A percentile compares a stretch with the other conserved stretches of the same genome.
phyloP scores from a whole-genome alignment of 2,329 filamentous ascomycete species.

The Aspergillus quadricinctus region DNA sequence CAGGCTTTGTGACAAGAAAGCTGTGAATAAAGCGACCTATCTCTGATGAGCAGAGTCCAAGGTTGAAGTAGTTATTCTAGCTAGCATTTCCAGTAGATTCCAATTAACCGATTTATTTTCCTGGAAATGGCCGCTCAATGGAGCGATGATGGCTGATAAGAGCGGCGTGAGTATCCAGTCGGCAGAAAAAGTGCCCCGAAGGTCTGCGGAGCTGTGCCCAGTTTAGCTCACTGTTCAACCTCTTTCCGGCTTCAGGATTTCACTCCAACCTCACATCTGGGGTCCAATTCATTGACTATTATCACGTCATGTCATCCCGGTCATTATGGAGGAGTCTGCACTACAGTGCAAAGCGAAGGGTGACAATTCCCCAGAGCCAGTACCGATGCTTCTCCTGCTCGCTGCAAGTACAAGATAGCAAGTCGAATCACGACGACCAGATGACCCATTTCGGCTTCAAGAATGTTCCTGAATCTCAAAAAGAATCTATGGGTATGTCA shows the following conservation, averaged over 20 bases:
- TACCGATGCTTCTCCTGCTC: constrained; percentile 52
- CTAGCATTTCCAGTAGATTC: background rate
- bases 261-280: background rate
- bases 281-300: background rate
- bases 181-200: constrained; percentile 2
- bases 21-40: background rate
- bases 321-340: constrained; percentile 35
- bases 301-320: constrained; percentile 29
- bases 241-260: background rate
- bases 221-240: background rate
- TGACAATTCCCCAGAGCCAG: constrained; percentile 23
- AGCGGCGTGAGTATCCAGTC: background rate
- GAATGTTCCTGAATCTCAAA: constrained; percentile 75
- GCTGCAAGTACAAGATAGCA: constrained; percentile 36
- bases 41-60: background rate
- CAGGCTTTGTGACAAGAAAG: background rate
- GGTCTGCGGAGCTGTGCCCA: background rate
- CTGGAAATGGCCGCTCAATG: too few species aligned
- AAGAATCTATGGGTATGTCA: constrained; percentile 59
- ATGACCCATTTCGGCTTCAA: constrained; percentile 90
- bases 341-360: constrained; percentile 29
- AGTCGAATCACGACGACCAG: constrained; percentile 43
- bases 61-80: background rate
- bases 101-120: background rate
- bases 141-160: background rate